These are phyloP conservation scores for Hysterium pulicare DNA, from an alignment of 2,329 filamentous ascomycete genomes.

Conservation along the genomic window DNA sequence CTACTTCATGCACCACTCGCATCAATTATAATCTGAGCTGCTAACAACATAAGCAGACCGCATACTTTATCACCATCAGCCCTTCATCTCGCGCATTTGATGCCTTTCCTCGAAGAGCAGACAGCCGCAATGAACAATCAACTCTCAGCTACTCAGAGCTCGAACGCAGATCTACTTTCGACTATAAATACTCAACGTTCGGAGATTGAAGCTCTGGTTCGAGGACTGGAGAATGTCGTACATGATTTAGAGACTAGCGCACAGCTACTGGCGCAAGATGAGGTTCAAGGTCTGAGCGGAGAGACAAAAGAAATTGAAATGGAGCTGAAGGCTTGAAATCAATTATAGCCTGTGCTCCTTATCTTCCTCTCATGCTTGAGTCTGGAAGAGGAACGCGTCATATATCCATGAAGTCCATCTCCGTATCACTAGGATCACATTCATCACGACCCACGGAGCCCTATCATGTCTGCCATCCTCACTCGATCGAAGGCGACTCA, in stretches of 20 bases:
- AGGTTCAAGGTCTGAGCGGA: slow-evolving; percentile 32
- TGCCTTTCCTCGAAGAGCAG: slow-evolving; percentile 53
- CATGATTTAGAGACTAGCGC: slow-evolving; percentile 54
- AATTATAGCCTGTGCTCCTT: too few species aligned
- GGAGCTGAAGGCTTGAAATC: slow-evolving; percentile 35
- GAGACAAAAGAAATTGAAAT: slow-evolving; percentile 35
- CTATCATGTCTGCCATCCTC: too few species aligned
- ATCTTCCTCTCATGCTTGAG: too few species aligned
- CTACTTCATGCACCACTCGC: not conserved
- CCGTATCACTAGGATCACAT: too few species aligned
- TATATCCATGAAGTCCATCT: too few species aligned
- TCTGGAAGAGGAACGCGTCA: too few species aligned
- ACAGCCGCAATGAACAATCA: slow-evolving; percentile 48
- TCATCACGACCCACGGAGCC: too few species aligned
- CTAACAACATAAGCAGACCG: slow-evolving; percentile 41
- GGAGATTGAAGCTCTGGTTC: slow-evolving; percentile 56
- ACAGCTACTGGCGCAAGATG: slow-evolving; percentile 38
- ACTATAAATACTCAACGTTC: slow-evolving; percentile 52
- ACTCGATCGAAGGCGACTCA: too few species aligned
- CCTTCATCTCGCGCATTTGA: slow-evolving; percentile 57
- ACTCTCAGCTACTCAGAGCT: slow-evolving; percentile 48
- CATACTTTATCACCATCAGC: slow-evolving; percentile 57
- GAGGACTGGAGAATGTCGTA: slow-evolving; percentile 54
- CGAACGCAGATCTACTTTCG: slow-evolving; percentile 53
- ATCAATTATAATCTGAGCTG: too few species aligned